Base-by-base conservation (phyloP, 2,329 filamentous ascomycete species). In the Cladosporium sp. region DNA sequence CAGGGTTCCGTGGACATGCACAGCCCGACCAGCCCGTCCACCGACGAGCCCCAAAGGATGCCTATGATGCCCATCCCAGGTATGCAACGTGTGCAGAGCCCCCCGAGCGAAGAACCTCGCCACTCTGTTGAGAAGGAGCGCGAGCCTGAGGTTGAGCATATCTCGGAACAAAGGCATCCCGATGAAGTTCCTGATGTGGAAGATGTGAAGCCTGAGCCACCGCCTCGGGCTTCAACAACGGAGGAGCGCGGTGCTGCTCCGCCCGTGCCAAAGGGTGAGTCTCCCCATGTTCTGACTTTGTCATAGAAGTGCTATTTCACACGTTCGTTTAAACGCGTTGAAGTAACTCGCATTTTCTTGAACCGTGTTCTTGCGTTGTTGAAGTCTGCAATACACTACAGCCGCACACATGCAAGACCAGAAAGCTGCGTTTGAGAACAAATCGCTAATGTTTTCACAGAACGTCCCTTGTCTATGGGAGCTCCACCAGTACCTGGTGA, bases 71-170 rank as follows among this genome's bases (percentile, higher is more conserved):
- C 77, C 4, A 57, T 64, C 12, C 59, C 61, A 16, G 88, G 88
- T 8, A 82, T 95, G 79, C 78, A 80, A 55, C 77, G 66, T 51
- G 68, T 64, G 53, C 65, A 68, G 70, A 80, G 76, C 51, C 77
- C 76, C 7, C 74, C 74, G 53, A 55, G 69, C 50, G 71, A 73
- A 46, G 61, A 70, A 13, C 39, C 40, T 19, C 32, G 40, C 12
- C 20, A 20, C 18, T 50, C 47, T 7, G 38, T 50, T 16, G 47
- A 50, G 7, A 50, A 16, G 45, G 36, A 48, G 12, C 45, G 36
- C 18, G 45, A 48, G n/a, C 39, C 33, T 12, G 38, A 50, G 16
- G 3, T 16, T 16, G 19, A 38, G 15, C 38, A 38, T 2, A 43
- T 50, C 6, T 38, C 45, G 22, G 27, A 25, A 13, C 45, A 48